A percentile compares a stretch with the other conserved stretches of the same genome.
Evolutionary conservation across 176 grass and related monocot species (phyloP).

Genomic region (Oryza meyeriana): DNA sequence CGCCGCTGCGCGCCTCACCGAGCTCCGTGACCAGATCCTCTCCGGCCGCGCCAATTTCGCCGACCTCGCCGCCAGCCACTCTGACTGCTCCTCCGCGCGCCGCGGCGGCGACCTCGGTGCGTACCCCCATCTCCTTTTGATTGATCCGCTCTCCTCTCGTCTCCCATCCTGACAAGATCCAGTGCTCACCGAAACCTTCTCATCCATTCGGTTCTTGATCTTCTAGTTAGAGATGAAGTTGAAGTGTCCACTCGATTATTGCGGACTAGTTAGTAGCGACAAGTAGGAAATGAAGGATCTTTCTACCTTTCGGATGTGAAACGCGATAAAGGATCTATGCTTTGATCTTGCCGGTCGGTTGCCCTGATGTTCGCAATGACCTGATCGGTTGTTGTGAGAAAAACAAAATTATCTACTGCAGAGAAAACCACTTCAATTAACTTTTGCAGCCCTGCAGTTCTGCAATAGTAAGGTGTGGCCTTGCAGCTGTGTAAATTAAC

Average conservation of each 20-base stretch:
- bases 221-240: no score
- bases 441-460: background rate
- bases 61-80: conserved; percentile 62
- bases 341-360: background rate
- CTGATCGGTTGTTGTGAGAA: no score
- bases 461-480: no score
- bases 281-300: background rate
- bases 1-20: conserved; percentile 45
- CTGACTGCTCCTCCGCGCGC: conserved; percentile 71
- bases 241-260: background rate
- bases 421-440: background rate
- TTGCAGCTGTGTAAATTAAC: no score
- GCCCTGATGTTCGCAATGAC: no score
- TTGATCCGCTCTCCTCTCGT: background rate
- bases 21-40: conserved; percentile 56
- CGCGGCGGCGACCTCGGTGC: conserved; percentile 68
- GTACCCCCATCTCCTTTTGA: background rate
- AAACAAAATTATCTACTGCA: no score
- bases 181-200: background rate
- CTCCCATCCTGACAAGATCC: background rate
- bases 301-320: background rate
- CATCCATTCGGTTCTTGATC: background rate
- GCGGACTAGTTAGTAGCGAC: background rate
- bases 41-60: conserved; percentile 40
- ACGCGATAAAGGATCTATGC: background rate